phyloP scores from a whole-genome alignment of 2,329 filamentous ascomycete species.

The Eurotiales sp. region DNA sequence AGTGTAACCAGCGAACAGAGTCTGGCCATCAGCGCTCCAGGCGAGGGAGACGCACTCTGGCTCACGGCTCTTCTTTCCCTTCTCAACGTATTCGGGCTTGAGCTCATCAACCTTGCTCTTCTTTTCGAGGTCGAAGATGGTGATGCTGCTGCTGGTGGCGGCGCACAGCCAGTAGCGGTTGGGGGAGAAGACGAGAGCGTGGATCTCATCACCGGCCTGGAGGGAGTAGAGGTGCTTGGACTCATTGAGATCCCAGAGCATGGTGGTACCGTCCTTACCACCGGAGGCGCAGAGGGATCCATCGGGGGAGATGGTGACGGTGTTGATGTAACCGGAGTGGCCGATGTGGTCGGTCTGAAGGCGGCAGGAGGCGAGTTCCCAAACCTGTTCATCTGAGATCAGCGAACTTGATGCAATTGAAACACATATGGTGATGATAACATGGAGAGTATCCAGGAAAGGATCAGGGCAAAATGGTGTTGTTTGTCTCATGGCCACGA shows the following conservation, averaged over 20 bases:
- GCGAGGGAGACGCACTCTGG: constrained; percentile 97
- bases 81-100: constrained; percentile 94
- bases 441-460: constrained; percentile 15
- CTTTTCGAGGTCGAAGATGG: constrained; percentile 99
- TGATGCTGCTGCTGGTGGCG: constrained; percentile 94
- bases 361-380: constrained; percentile 99
- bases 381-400: constrained; percentile 63
- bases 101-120: constrained; percentile 99
- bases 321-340: constrained; percentile 99
- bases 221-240: constrained; percentile 99
- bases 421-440: neutral
- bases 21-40: constrained; percentile 98
- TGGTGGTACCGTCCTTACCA: constrained; percentile 99
- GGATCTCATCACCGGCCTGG: constrained; percentile 99
- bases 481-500: constrained; percentile 92
- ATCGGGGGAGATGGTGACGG: constrained; percentile 99
- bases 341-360: constrained; percentile 99
- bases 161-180: constrained; percentile 99
- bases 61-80: constrained; percentile 98
- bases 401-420: neutral
- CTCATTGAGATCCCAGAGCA: constrained; percentile 99
- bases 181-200: constrained; percentile 99
- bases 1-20: constrained; percentile 98
- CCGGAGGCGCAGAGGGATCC: constrained; percentile 98
- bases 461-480: constrained; percentile 61